Conservation (phyloP, 208 protist species). For the Trypanosomatidae sp. region DNA sequence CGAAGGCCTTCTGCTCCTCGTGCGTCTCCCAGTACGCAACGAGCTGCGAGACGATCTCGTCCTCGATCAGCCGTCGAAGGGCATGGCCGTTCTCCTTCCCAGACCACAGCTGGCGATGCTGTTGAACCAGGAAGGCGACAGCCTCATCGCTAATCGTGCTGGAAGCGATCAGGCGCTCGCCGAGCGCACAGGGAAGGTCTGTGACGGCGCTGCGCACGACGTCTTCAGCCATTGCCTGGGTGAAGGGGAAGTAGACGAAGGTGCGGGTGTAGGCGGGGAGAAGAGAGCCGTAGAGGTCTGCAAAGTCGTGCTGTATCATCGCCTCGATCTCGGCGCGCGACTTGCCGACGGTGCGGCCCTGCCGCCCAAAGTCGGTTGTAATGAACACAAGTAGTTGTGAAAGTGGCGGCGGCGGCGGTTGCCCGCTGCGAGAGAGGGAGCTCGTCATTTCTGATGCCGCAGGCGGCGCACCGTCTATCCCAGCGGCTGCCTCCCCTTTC, state of each 20-base stretch:
- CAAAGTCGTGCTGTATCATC: constrained; percentile 68
- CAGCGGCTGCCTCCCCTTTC: neutral
- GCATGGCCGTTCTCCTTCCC: constrained; percentile 73
- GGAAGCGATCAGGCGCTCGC: constrained; percentile 24
- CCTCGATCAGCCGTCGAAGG: constrained; percentile 52
- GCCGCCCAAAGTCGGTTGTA: constrained; percentile 82
- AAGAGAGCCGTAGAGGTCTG: constrained; percentile 63
- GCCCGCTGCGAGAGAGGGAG: neutral
- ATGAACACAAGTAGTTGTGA: constrained; percentile 66
- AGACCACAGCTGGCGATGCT: constrained; percentile 43
- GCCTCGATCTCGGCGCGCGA: constrained; percentile 49
- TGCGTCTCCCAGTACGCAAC: constrained; percentile 42
- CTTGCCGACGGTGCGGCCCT: constrained; percentile 74
- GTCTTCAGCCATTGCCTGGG: constrained; percentile 39
- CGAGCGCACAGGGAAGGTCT: constrained; percentile 44
- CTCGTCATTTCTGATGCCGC: neutral
- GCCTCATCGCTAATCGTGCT: constrained; percentile 63
- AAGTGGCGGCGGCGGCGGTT: constrained; percentile 38
- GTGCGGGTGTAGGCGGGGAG: constrained; percentile 65
- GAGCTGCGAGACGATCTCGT: constrained; percentile 58
- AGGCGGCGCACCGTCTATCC: neutral
- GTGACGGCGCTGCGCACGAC: constrained; percentile 51
- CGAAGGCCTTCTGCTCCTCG: neutral
- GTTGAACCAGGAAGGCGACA: constrained; percentile 55
- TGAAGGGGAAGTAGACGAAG: constrained; percentile 60